Percentiles rank a stretch among this genome's conserved stretches.
Evolutionary conservation across 208 protist genomes (phyloP).

Genomic region (Wallacemonas sp.): DNA sequence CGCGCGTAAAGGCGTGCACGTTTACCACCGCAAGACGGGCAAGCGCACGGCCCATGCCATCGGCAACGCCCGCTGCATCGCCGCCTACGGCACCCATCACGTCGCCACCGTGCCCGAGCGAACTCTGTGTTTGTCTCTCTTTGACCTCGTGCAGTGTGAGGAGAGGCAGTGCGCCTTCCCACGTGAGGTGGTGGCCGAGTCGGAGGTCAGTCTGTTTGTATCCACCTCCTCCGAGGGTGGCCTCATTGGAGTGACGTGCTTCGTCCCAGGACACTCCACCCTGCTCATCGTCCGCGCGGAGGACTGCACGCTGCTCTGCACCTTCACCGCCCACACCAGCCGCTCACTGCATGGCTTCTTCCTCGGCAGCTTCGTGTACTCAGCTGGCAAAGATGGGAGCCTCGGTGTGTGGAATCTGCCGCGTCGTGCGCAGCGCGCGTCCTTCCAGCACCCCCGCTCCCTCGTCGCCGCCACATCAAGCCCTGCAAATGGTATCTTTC

Average conservation of each 20-base stretch:
- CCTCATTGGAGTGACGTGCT: neutral
- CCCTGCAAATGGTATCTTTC: conserved; percentile 38
- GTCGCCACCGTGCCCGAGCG: conserved; percentile 35
- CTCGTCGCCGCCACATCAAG: conserved; percentile 31
- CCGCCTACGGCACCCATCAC: conserved; percentile 33
- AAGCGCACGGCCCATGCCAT: conserved; percentile 25
- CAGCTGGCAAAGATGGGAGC: conserved; percentile 41
- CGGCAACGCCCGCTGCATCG: conserved; percentile 22
- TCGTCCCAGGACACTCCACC: neutral
- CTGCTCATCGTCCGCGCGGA: neutral
- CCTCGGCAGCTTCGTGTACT: conserved; percentile 65
- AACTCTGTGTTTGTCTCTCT: conserved; percentile 23
- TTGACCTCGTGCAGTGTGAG: neutral
- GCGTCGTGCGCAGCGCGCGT: conserved; percentile 54
- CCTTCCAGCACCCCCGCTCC: conserved; percentile 45
- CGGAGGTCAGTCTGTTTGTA: conserved; percentile 19
- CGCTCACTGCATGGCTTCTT: conserved; percentile 40
- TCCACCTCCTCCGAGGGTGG: neutral
- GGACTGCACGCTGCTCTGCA: neutral
- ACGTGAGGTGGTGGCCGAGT: conserved; percentile 9
- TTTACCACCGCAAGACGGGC: conserved; percentile 45
- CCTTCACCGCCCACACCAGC: conserved; percentile 17
- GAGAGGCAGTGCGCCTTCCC: conserved; percentile 21
- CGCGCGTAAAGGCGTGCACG: conserved; percentile 11
- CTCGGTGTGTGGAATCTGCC: conserved; percentile 71